A percentile compares a stretch with the other conserved stretches of the same genome.
Evolutionary conservation across 495 filamentous ascomycete species (phyloP).

Genomic region (Letharia columbiana): DNA sequence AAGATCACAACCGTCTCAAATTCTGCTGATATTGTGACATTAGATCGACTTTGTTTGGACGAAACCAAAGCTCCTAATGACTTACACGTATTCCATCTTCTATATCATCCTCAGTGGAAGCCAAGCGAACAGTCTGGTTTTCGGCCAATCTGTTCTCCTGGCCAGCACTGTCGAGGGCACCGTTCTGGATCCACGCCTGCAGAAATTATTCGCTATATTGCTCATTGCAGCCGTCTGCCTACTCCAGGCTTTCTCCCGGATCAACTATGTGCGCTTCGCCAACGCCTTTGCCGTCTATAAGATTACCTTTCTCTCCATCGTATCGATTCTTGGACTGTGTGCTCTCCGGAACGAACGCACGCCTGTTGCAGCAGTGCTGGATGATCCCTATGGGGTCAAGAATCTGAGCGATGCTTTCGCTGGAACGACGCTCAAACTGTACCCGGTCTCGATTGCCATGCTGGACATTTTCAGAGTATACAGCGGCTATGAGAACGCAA

Average conservation of each 20-base stretch:
- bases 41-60: neutral
- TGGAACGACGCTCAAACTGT: neutral
- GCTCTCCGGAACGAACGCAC: constrained; percentile 1
- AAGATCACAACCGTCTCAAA: neutral
- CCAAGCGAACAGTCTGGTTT: neutral
- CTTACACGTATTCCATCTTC: constrained; percentile 1
- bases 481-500: constrained; percentile 1
- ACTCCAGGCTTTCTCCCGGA: constrained; percentile 1
- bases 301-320: neutral
- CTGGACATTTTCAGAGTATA: constrained; percentile 4
- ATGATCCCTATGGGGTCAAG: neutral
- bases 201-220: neutral
- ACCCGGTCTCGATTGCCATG: constrained; percentile 1
- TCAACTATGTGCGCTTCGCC: constrained; percentile 4
- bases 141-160: neutral
- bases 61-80: neutral
- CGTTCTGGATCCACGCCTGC: neutral
- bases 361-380: neutral
- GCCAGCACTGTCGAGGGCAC: neutral
- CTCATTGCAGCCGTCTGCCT: neutral
- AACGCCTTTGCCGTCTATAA: neutral
- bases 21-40: neutral
- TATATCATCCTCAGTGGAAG: neutral
- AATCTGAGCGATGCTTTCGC: neutral
- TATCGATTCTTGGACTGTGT: neutral